Base-by-base conservation (phyloP, 768 basidiomycete species). In the Leccinum arenicola region DNA sequence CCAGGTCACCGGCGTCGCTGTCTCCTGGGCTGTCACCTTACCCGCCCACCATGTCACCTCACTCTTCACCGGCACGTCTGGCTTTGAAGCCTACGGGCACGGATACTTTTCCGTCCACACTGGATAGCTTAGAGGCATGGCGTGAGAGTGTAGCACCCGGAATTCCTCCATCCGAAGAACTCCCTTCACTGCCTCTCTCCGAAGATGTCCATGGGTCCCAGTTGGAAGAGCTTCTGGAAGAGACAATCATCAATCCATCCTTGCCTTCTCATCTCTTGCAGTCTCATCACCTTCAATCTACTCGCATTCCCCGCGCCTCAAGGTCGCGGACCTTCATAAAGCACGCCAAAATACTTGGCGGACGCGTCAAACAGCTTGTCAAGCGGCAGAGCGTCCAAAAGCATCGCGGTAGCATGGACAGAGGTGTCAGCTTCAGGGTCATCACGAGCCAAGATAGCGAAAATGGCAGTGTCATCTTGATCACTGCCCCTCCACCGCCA, bases 101-200 rank as follows among this genome's bases (percentile, higher is more conserved):
- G n/a, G 64, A 70, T 14, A 62, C 73, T 3, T 73, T 74, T 47
- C 72, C 72, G 35, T 73, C 72, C 5, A 63, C 60, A n/a, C 23
- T 73, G 50, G 68, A 73, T 45, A 50, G 55, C 55, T 58, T 73
- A 55, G 64, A 73, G 25, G 62, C 65, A 54, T 73, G 72, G 73
- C 68, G 70, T 6, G 65, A 72, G 56, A 60, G 57, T 45, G 64
- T 68, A 38, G 53, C 50, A 3, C 52, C 61, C 53, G 67, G 65
- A 15, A 50, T 57, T 23, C 59, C 64, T 61, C 66, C 21, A 43
- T 57, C 62, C 35, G 63, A 70, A 57, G 63, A 62, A 45, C 54
- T 50, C 33, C 50, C n/a, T 3, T 57, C 64, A 21, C 61, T 31
- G 29, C 29, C 60, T n/a, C 31, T 60, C 53, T 38, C 54, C 35